A percentile compares a stretch with the other conserved stretches of the same genome.
These are phyloP conservation scores for Panicum miliaceum DNA, from an alignment of 176 grass and related monocot species.

Conservation along the genomic window DNA sequence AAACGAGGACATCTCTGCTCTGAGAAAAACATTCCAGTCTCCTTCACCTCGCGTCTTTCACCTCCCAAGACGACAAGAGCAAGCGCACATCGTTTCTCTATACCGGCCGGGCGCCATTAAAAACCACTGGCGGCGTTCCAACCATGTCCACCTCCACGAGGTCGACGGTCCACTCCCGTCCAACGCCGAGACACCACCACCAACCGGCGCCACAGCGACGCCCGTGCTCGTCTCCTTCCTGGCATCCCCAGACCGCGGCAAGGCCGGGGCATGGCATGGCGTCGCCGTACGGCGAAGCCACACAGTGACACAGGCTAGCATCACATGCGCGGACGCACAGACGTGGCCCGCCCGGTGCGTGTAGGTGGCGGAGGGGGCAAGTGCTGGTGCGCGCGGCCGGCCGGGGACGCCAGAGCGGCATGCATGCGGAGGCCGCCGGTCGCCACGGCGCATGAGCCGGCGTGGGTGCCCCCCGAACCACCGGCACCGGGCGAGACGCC, in stretches of 20 bases:
- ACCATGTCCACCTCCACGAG: not conserved
- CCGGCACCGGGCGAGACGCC: constrained; percentile 48
- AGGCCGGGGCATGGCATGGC: not conserved
- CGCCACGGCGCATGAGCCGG: not conserved
- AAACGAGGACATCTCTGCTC: not conserved
- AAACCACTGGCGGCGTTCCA: constrained; percentile 2
- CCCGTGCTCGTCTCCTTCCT: not conserved
- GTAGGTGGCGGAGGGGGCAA: constrained; percentile 39
- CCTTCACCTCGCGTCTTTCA: constrained; percentile 19
- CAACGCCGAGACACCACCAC: not conserved
- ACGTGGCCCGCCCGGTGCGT: constrained; percentile 1
- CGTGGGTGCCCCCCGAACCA: constrained; percentile 39
- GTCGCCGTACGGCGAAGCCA: not conserved
- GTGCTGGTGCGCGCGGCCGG: not conserved
- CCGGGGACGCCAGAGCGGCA: not conserved
- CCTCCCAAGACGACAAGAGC: constrained; percentile 18
- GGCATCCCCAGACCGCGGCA: not conserved
- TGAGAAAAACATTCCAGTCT: not conserved
- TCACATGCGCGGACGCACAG: constrained; percentile 23
- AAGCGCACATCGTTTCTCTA: constrained; percentile 15
- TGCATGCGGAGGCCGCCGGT: not conserved
- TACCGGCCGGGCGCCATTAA: not conserved
- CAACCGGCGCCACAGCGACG: not conserved
- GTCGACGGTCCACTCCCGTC: not conserved
- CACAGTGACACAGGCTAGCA: not conserved